Percentiles rank a stretch among this genome's conserved stretches.
Conservation (phyloP, 306 rosid genomes). For the Neltuma alba region DNA sequence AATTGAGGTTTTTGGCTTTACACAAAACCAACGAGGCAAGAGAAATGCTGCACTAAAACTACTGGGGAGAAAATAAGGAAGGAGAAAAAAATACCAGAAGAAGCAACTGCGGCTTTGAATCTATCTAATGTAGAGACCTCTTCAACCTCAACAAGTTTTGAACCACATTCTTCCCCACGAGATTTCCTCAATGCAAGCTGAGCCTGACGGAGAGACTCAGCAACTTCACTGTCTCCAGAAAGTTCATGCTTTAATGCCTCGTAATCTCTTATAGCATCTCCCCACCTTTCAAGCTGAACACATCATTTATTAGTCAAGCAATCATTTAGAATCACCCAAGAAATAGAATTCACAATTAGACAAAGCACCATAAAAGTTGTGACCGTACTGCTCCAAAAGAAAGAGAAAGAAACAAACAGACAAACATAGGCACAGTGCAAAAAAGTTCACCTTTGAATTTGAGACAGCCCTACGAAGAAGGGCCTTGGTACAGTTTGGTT, state of each 20-base stretch:
- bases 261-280: conserved; percentile 79
- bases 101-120: conserved; percentile 62
- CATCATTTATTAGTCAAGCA: neutral
- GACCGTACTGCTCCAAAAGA: neutral
- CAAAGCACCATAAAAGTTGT: neutral
- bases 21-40: conserved; percentile 22
- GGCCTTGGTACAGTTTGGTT: conserved; percentile 81
- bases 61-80: neutral
- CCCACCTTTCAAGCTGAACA: conserved; percentile 87
- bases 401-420: neutral
- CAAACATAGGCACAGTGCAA: neutral
- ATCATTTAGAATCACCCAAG: neutral
- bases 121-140: conserved; percentile 66
- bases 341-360: neutral
- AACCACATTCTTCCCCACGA: conserved; percentile 43
- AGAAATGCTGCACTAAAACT: neutral
- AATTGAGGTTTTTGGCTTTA: conserved; percentile 37
- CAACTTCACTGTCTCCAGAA: conserved; percentile 79
- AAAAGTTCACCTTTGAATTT: conserved; percentile 64
- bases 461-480: conserved; percentile 83
- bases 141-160: conserved; percentile 74
- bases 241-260: conserved; percentile 69
- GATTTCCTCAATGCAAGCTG: conserved; percentile 62
- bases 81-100: conserved; percentile 55
- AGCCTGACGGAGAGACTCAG: conserved; percentile 71